Conservation (phyloP, 768 basidiomycete species). For the Krasilnikovozyma curviuscula region DNA sequence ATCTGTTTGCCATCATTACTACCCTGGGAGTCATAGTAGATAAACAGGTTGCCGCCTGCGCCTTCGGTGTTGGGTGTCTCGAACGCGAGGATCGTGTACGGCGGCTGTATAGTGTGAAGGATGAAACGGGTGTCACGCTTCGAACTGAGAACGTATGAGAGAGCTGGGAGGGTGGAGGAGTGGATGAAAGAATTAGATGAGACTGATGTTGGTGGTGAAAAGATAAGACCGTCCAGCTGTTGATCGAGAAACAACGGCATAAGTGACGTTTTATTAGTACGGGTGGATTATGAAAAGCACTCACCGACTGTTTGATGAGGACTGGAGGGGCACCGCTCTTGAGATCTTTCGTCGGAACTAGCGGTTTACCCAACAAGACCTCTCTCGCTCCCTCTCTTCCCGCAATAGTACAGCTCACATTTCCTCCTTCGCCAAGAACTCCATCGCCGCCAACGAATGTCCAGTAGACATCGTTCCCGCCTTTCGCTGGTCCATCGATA, state of each 20-base stretch:
- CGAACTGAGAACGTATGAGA: conserved; percentile 82
- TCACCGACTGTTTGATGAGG: conserved; percentile 5
- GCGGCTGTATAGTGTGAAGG: conserved; percentile 39
- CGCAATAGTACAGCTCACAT: background rate
- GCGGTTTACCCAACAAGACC: background rate
- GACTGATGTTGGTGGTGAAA: conserved; percentile 14
- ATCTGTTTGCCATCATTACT: conserved; percentile 36
- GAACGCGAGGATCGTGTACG: conserved; percentile 46
- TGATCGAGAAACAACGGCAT: too few species aligned
- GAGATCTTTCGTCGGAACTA: background rate
- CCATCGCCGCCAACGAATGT: conserved; percentile 4
- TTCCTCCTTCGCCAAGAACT: too few species aligned
- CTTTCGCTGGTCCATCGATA: background rate
- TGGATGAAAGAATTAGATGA: conserved; percentile 31
- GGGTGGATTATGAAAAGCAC: background rate
- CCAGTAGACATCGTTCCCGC: conserved; percentile 1
- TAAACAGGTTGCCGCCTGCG: conserved; percentile 63
- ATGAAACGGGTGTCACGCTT: conserved; percentile 80
- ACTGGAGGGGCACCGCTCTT: too few species aligned
- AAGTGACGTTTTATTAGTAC: too few species aligned
- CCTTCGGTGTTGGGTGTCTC: conserved; percentile 36
- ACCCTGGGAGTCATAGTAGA: conserved; percentile 44
- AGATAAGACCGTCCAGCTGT: conserved; percentile 35
- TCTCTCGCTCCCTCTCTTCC: background rate
- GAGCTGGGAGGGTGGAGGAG: conserved; percentile 61